A percentile compares a stretch with the other conserved stretches of the same genome.
Evolutionary conservation across 352 stramenopile species (phyloP).

Genomic region (Phytophthora meadii): DNA sequence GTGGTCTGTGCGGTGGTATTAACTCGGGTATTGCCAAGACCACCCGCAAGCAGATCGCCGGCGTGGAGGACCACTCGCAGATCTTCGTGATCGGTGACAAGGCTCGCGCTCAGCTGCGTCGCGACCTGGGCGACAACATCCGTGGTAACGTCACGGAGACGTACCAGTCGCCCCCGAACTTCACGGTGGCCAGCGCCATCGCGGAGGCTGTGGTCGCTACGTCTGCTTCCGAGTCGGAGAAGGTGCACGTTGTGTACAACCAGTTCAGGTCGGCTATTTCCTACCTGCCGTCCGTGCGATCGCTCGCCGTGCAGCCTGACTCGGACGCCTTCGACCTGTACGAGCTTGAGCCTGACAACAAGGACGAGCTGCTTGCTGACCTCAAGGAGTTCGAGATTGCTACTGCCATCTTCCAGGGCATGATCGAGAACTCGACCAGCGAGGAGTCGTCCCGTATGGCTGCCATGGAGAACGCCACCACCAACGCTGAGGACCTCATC

Average conservation of each 20-base stretch:
- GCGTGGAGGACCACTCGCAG: constrained; percentile 75
- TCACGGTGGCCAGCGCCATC: constrained; percentile 92
- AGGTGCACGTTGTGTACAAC: constrained; percentile 98
- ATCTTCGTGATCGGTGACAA: constrained; percentile 98
- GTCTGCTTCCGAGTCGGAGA: constrained; percentile 89
- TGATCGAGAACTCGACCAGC: constrained; percentile 98
- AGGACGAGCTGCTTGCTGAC: constrained; percentile 96
- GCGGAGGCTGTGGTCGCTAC: constrained; percentile 85
- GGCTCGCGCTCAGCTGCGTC: constrained; percentile 93
- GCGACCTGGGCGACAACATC: constrained; percentile 76
- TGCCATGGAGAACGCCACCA: constrained; percentile 99
- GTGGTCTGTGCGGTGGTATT: constrained; percentile 98
- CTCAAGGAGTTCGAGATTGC: constrained; percentile 96
- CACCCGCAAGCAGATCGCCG: constrained; percentile 83
- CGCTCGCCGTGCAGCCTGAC: constrained; percentile 62
- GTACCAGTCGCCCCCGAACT: constrained; percentile 87
- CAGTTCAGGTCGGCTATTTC: constrained; percentile 96
- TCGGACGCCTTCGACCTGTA: constrained; percentile 91
- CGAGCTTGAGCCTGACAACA: constrained; percentile 98
- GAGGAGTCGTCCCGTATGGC: constrained; percentile 99
- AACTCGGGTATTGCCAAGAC: constrained; percentile 97
- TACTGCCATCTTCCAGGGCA: constrained; percentile 93
- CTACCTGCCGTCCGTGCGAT: constrained; percentile 94
- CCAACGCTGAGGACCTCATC: constrained; percentile 99
- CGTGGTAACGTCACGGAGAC: constrained; percentile 85